Percentiles rank a stretch among this genome's conserved stretches.
phyloP scores from a whole-genome alignment of 108 stramenopile species.

The Cyclotella choctawhatcheeana region DNA sequence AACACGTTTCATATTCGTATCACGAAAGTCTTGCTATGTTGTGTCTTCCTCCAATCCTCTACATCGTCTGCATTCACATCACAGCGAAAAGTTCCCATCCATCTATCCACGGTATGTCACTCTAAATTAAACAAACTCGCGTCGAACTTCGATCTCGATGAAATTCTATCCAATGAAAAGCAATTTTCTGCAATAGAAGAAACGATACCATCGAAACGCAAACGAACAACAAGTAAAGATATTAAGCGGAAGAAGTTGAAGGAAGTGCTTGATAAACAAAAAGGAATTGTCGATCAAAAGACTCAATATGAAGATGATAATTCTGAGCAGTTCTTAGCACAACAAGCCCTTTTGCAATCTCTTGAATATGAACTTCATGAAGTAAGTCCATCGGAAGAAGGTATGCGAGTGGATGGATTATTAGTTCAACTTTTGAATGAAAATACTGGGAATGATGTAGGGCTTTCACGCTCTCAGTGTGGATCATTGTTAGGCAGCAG shows the following conservation, averaged over 20 bases:
- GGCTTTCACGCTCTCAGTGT: conserved; percentile 55
- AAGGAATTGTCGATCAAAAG: not conserved
- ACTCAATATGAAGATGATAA: too few relatives aligned
- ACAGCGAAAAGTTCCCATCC: too few relatives aligned
- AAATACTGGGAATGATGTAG: conserved; percentile 10
- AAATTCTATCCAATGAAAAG: conserved; percentile 40
- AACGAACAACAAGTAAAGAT: conserved; percentile 22
- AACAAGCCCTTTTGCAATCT: conserved; percentile 18
- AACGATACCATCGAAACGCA: not conserved
- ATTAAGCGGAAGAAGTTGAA: conserved; percentile 40
- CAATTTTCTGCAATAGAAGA: conserved; percentile 16
- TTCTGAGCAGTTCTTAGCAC: too few relatives aligned
- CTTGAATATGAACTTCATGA: conserved; percentile 26
- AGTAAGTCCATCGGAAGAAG: conserved; percentile 22
- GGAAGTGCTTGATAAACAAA: conserved; percentile 35
- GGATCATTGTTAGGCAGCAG: conserved; percentile 37
- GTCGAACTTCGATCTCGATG: conserved; percentile 45
- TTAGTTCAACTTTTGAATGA: conserved; percentile 46
- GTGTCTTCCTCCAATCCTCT: too few relatives aligned
- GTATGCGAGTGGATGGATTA: conserved; percentile 45
- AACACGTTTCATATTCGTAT: too few relatives aligned
- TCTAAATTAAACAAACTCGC: conserved; percentile 48
- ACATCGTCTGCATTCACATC: too few relatives aligned
- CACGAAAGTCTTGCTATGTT: too few relatives aligned
- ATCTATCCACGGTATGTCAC: conserved; percentile 18